A percentile compares a stretch with the other conserved stretches of the same genome.
Evolutionary conservation across 129 eudicot genomes (phyloP).

Genomic region (Pulicaria dysenterica): DNA sequence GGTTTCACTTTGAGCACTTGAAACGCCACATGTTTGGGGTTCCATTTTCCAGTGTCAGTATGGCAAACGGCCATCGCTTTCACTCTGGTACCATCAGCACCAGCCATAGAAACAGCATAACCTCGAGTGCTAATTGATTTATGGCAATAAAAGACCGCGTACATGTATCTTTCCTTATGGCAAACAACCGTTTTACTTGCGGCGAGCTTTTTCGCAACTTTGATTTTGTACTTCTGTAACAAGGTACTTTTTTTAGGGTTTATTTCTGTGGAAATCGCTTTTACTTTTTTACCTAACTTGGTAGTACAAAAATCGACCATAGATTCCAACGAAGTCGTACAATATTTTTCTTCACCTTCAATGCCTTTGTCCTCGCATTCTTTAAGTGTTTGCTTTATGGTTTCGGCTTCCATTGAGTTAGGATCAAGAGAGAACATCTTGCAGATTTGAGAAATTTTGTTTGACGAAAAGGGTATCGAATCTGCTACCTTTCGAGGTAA

Average conservation of each 20-base stretch:
- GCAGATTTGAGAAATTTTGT: constrained; percentile 41
- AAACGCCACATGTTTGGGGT: constrained; percentile 70
- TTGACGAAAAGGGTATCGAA: constrained; percentile 52
- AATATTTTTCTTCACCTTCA: constrained; percentile 54
- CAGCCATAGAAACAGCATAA: constrained; percentile 39
- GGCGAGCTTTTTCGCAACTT: constrained; percentile 37
- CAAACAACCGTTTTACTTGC: constrained; percentile 47
- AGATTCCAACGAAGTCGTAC: constrained; percentile 72
- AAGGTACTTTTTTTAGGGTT: constrained; percentile 16
- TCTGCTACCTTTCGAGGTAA: constrained; percentile 49
- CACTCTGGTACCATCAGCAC: constrained; percentile 24
- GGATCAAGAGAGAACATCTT: constrained; percentile 38
- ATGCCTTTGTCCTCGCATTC: constrained; percentile 53
- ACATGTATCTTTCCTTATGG: constrained; percentile 58
- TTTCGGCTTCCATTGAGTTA: constrained; percentile 45
- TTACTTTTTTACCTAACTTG: constrained; percentile 49
- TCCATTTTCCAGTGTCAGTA: constrained; percentile 49
- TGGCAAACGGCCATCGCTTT: constrained; percentile 42
- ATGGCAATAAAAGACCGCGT: constrained; percentile 74
- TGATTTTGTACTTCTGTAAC: constrained; percentile 38
- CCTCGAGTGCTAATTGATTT: constrained; percentile 39
- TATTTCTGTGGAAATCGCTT: constrained; percentile 53
- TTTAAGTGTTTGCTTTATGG: constrained; percentile 38
- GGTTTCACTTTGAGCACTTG: constrained; percentile 72
- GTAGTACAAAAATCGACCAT: constrained; percentile 59